Base-by-base conservation (phyloP, 2,329 filamentous ascomycete genomes). In the Furcasterigmium furcatum region DNA sequence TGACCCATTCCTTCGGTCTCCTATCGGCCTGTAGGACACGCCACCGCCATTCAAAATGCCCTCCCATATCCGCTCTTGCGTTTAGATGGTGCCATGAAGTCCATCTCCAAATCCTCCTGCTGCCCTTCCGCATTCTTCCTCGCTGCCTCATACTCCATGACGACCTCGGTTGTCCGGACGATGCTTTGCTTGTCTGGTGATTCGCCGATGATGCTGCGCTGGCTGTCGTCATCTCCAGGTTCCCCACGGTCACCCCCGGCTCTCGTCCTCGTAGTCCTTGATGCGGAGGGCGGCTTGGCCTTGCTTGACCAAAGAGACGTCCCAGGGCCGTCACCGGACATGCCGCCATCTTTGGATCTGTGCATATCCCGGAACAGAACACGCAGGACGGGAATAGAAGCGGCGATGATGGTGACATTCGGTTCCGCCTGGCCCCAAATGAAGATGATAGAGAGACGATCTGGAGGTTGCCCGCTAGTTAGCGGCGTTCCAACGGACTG, bases 91-190 rank as follows among this genome's bases (percentile, higher is more conserved):
- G n/a, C n/a, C n/a, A n/a, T n/a, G n/a, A n/a, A n/a, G n/a, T n/a
- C 19, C 38, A 40, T 40, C 38, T 40, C 38, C 13, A 25, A 40
- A 5, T 5, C 38, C 6, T 16, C 38, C 12, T 40, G 20, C 13
- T 40, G 21, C 22, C 22, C 38, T 3, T 27, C 38, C 18, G 20
- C 16, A 22, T 24, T 40, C 22, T n/a, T 12, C 14, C 13, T 24
- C n/a, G n/a, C n/a, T n/a, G n/a, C n/a, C 20, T 49, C 46, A 32
- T 46, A 53, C 16, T 30, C 41, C 7, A 53, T 43, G 21, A 47
- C 42, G 10, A 53, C 43, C 19, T 53, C 47, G 2, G 48, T 49
- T 30, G 51, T 53, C 32, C 49, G 42, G 20, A 51, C 40, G 19
- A 49, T 53, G 19, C 49, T 48, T 47, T 43, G 25, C 44, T 46